phyloP scores from a whole-genome alignment of 768 basidiomycete genomes.

The Mrakia hoshinonis region DNA sequence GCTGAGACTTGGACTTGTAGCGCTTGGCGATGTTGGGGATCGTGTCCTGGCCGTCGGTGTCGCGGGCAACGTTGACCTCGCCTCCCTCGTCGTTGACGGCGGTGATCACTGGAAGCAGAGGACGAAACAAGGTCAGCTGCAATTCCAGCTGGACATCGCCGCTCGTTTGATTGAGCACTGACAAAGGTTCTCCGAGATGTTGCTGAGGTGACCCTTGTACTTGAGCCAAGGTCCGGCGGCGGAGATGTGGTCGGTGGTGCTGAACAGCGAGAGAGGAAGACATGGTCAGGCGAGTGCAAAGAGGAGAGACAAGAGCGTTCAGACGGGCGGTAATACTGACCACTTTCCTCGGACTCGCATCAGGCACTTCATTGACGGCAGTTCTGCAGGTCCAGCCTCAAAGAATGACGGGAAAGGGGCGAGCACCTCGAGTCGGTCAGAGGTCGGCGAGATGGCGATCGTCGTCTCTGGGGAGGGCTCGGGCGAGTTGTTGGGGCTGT shows the following conservation, averaged over 20 bases:
- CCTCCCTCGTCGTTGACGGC: conserved; percentile 92
- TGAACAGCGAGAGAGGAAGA: conserved; percentile 15
- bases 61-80: conserved; percentile 82
- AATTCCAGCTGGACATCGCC: too few species aligned
- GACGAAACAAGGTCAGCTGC: neutral
- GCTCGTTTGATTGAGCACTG: conserved; percentile 41
- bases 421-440: conserved; percentile 75
- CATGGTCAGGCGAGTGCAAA: neutral
- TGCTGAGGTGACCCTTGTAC: conserved; percentile 90
- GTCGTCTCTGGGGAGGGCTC: conserved; percentile 64
- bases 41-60: conserved; percentile 59
- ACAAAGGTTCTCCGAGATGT: conserved; percentile 93
- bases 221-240: conserved; percentile 98
- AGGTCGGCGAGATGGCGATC: conserved; percentile 66
- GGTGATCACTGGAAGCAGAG: conserved; percentile 61
- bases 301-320: neutral
- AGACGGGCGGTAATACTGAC: conserved; percentile 26
- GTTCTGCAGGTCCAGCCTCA: conserved; percentile 52
- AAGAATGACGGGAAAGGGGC: conserved; percentile 79
- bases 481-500: conserved; percentile 69
- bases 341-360: conserved; percentile 95
- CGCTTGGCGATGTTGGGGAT: conserved; percentile 86
- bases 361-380: conserved; percentile 71
- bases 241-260: conserved; percentile 94
- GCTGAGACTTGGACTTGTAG: conserved; percentile 69